These are phyloP conservation scores for Coffea eugenioides DNA, from an alignment of 257 asterid species.

Conservation along the genomic window DNA sequence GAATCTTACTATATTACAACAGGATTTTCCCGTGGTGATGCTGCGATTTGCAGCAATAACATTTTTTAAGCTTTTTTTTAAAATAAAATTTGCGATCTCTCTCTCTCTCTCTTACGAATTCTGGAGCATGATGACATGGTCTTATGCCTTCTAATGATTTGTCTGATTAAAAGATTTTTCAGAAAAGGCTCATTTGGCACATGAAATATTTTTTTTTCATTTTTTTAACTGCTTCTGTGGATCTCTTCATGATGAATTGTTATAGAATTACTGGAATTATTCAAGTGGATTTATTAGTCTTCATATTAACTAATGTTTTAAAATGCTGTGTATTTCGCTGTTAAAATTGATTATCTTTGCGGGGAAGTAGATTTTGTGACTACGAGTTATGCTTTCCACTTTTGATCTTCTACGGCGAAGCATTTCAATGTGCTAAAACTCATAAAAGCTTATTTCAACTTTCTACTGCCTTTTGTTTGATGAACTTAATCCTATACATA, in stretches of 20 bases:
- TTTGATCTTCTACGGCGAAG: background rate
- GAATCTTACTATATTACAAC: background rate
- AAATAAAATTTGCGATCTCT: no score
- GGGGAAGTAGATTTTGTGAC: background rate
- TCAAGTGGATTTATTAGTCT: conserved; percentile 3
- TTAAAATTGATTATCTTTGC: background rate
- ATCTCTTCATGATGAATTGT: background rate
- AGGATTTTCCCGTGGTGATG: background rate
- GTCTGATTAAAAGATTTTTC: background rate
- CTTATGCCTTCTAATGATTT: background rate
- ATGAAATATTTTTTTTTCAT: no score
- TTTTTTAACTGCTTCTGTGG: background rate
- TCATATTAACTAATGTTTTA: background rate
- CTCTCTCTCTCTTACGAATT: background rate
- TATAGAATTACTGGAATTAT: background rate
- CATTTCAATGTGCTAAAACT: background rate
- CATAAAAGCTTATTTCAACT: background rate
- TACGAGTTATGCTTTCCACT: background rate
- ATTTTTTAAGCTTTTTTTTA: no score
- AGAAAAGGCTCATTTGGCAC: background rate
- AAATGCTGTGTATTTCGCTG: background rate
- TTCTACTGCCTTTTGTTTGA: background rate
- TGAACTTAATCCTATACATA: conserved; percentile 18
- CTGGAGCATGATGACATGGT: background rate
- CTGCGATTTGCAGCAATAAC: background rate